Base-by-base conservation (phyloP, 768 basidiomycete species). In the Leccinum longicurvipes region DNA sequence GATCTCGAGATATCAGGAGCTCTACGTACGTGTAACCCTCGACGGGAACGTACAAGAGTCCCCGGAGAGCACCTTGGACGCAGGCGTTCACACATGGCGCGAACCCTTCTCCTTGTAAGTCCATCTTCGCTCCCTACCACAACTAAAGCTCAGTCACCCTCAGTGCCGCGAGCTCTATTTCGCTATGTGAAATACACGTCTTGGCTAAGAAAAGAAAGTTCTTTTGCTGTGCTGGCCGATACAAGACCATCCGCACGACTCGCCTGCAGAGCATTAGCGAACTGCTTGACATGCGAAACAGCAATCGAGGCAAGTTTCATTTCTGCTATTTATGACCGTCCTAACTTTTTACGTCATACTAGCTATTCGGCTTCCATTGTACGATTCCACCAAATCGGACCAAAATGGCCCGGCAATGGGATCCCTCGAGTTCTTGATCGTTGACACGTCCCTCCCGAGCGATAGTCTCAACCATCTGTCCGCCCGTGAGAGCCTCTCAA, bases 341-440 rank as follows among this genome's bases (percentile, higher is more conserved):
- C 60, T 70, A 27, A 66, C 50, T 51, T 31, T 66, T 69, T 69
- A 69, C 68, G 68, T 69, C 66, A 66, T 41, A 36, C 27, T 45
- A 69, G 68, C 32, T n/a, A 51, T 69, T 34, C 67, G 55, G 24
- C 68, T 69, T 69, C 68, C 68, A 70, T 70, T 69, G 62, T 69
- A 62, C 56, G 61, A 68, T 62, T 62, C 64, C 63, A 64, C 59
- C 47, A 70, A 51, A 68, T 54, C 68, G 57, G 67, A 69, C 59
- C 21, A 54, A 64, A 64, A 59, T 64, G 60, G 58, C 57, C 64
- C 57, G 34, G 60, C 59, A 58, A 59, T 58, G 58, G 68, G 68
- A 66, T 64, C 57, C 60, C 53, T 69, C 56, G 61, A 59, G 51
- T 64, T 70, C 55, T 57, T 57, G 58, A 66, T 70, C 55, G 49